A percentile compares a stretch with the other conserved stretches of the same genome.
These are phyloP conservation scores for Solanum tacnaense DNA, from an alignment of 257 asterid genomes.

Conservation along the genomic window DNA sequence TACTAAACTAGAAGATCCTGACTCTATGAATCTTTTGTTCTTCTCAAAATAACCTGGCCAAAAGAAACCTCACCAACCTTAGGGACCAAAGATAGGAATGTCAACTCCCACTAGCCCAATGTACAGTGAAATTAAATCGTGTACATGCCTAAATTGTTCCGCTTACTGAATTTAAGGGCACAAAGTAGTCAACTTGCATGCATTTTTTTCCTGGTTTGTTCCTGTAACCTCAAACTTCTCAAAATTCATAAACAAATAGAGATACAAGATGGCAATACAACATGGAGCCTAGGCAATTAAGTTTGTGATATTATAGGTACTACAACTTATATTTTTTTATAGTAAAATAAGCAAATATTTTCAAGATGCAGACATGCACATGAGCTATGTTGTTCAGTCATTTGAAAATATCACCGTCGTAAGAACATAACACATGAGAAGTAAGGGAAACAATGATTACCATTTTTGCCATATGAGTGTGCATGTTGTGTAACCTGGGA, in stretches of 20 bases:
- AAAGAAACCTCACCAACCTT: neutral
- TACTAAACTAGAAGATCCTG: neutral
- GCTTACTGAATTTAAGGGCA: neutral
- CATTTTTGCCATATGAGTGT: conserved; percentile 71
- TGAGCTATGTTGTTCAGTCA: neutral
- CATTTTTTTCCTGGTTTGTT: neutral
- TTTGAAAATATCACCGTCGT: neutral
- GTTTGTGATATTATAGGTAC: neutral
- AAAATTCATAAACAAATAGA: neutral
- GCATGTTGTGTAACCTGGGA: conserved; percentile 75
- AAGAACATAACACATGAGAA: neutral
- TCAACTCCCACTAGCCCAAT: neutral
- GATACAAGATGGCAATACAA: neutral
- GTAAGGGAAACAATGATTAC: conserved; percentile 15
- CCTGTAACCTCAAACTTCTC: neutral
- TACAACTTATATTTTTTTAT: neutral
- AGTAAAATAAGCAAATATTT: neutral
- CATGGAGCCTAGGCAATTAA: neutral
- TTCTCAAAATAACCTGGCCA: neutral
- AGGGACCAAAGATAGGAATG: neutral
- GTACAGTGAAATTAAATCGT: neutral
- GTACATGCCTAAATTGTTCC: neutral
- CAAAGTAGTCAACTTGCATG: neutral
- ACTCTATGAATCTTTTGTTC: neutral
- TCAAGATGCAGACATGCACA: neutral